Evolutionary conservation across 768 basidiomycete genomes (phyloP).

Genomic region (Neoboletus subvelutipes): DNA sequence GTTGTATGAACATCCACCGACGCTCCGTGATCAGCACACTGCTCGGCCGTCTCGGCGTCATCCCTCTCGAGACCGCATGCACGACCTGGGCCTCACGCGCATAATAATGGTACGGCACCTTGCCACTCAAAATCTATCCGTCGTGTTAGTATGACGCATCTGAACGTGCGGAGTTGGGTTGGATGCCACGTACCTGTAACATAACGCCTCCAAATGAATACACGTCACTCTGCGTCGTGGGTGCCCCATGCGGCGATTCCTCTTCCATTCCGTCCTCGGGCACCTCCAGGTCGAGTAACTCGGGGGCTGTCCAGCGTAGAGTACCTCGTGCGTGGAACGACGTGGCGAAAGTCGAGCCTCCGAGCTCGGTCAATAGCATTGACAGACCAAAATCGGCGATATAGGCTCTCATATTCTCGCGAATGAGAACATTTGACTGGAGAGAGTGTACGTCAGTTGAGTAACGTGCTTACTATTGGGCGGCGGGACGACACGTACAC

Average conservation of each 20-base stretch:
- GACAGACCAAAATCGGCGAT: conserved; percentile 14
- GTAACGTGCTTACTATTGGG: neutral
- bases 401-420: conserved; percentile 35
- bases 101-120: conserved; percentile 18
- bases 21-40: neutral
- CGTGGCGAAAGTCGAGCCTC: conserved; percentile 11
- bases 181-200: conserved; percentile 10
- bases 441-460: neutral
- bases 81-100: conserved; percentile 9
- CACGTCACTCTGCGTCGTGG: neutral
- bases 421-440: conserved; percentile 45
- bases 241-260: no score
- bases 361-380: no score
- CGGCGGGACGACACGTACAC: conserved; percentile 4
- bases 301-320: conserved; percentile 12
- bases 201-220: conserved; percentile 26
- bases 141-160: neutral
- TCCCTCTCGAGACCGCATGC: conserved; percentile 8
- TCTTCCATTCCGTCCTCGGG: no score
- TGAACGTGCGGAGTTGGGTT: neutral
- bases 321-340: conserved; percentile 20
- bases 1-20: conserved; percentile 12
- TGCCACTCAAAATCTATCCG: conserved; percentile 9
- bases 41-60: neutral
- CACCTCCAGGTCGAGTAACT: no score